Conservation (phyloP, 495 filamentous ascomycete genomes). For the Tuber melanosporum region DNA sequence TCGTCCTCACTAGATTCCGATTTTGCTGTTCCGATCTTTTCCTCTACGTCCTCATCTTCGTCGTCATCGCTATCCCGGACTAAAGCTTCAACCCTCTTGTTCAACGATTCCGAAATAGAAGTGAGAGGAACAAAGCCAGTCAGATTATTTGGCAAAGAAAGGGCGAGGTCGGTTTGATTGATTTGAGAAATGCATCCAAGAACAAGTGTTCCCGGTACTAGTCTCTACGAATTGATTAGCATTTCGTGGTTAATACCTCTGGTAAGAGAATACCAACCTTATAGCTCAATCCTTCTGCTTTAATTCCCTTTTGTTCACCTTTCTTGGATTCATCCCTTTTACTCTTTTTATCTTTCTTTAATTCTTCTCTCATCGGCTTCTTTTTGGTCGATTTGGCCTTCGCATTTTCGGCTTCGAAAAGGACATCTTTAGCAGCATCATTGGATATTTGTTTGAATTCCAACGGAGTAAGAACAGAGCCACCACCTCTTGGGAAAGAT, state of each 20-base stretch:
- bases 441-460: slow-evolving; percentile 95
- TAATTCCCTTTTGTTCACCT: slow-evolving; percentile 54
- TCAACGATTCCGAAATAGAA: slow-evolving; percentile 70
- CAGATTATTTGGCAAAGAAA: slow-evolving; percentile 87
- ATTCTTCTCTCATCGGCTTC: slow-evolving; percentile 51
- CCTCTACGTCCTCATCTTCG: slow-evolving; percentile 51
- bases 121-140: slow-evolving; percentile 84
- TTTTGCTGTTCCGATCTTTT: slow-evolving; percentile 43
- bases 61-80: slow-evolving; percentile 54
- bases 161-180: slow-evolving; percentile 64
- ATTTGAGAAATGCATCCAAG: slow-evolving; percentile 81
- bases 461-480: slow-evolving; percentile 79
- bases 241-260: background rate
- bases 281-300: slow-evolving; percentile 80
- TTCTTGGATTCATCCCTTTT: slow-evolving; percentile 39
- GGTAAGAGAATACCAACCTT: slow-evolving; percentile 54
- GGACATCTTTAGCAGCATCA: slow-evolving; percentile 82
- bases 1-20: slow-evolving; percentile 47
- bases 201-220: slow-evolving; percentile 75
- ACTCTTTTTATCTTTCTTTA: slow-evolving; percentile 53
- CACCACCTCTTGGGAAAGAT: slow-evolving; percentile 88
- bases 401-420: slow-evolving; percentile 74
- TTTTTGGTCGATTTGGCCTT: slow-evolving; percentile 48
- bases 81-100: slow-evolving; percentile 59
- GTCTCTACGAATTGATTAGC: slow-evolving; percentile 55